Percentiles rank a stretch among this genome's conserved stretches.
These are phyloP conservation scores for Exophiala sp. DNA, from an alignment of 2,329 filamentous ascomycete species.

Conservation along the genomic window DNA sequence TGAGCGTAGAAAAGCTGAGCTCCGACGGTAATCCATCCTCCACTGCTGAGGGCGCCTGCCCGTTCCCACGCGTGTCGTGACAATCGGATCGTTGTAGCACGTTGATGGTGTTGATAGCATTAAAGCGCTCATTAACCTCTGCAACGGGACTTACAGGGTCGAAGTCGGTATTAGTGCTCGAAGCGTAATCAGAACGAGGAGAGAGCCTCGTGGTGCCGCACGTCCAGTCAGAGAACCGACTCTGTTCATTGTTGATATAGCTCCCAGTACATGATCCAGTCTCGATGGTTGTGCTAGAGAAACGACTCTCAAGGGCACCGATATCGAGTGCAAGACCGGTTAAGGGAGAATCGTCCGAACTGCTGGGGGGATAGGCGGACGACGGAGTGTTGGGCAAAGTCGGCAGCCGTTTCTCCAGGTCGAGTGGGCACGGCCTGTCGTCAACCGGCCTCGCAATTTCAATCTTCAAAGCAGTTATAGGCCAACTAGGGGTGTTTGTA, in stretches of 20 bases:
- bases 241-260: conserved; percentile 29
- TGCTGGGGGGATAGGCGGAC: conserved; percentile 33
- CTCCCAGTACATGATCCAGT: conserved; percentile 19
- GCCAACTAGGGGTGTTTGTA: conserved; percentile 28
- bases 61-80: conserved; percentile 11
- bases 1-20: conserved; percentile 37
- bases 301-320: conserved; percentile 25
- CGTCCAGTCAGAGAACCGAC: conserved; percentile 41
- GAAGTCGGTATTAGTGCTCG: conserved; percentile 22
- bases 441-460: conserved; percentile 18
- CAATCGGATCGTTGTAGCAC: neutral
- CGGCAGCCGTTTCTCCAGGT: conserved; percentile 38
- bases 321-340: conserved; percentile 9
- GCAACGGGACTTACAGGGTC: conserved; percentile 19
- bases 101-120: conserved; percentile 1
- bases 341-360: conserved; percentile 10
- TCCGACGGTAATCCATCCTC: conserved; percentile 26
- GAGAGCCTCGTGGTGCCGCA: conserved; percentile 33
- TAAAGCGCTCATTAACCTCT: conserved; percentile 2
- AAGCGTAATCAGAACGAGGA: conserved; percentile 20
- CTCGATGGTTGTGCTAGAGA: conserved; percentile 27
- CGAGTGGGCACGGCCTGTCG: conserved; percentile 30
- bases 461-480: conserved; percentile 25
- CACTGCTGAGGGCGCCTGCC: conserved; percentile 28
- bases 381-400: conserved; percentile 44